Evolutionary conservation across 345 rosid genomes (phyloP).

Genomic region (Streptanthus diversifolius): DNA sequence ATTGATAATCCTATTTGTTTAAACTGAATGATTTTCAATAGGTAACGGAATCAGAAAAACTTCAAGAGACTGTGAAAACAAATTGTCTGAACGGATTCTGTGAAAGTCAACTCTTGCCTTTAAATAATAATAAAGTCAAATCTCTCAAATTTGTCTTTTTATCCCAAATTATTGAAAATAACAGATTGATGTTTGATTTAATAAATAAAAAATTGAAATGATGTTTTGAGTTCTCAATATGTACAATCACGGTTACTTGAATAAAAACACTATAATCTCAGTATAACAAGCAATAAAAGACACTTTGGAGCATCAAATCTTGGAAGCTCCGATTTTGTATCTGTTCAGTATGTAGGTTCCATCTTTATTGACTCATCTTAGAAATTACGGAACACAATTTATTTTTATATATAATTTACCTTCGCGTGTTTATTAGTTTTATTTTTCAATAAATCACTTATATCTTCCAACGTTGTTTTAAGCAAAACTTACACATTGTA

Average conservation of each 20-base stretch:
- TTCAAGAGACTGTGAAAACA: not conserved
- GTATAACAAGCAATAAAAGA: no score
- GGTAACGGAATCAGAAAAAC: no score
- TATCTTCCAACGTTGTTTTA: no score
- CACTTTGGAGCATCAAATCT: not conserved
- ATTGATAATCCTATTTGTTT: no score
- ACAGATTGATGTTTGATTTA: not conserved
- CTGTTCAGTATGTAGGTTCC: not conserved
- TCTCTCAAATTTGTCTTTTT: not conserved
- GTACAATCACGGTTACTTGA: not conserved
- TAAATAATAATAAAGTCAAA: not conserved
- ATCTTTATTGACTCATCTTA: not conserved
- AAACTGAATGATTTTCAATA: no score
- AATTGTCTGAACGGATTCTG: not conserved
- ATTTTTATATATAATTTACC: no score
- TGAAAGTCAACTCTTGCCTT: not conserved
- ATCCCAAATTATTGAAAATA: not conserved
- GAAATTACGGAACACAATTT: not conserved
- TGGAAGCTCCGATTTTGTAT: not conserved
- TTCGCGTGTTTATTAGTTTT: no score
- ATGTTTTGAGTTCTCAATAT: not conserved
- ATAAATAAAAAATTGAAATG: not conserved
- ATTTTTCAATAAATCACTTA: no score
- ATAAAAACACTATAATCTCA: no score
- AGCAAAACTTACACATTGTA: no score